phyloP scores from a whole-genome alignment of 805 yeast species.

The Alloascoidea hylecoeti region DNA sequence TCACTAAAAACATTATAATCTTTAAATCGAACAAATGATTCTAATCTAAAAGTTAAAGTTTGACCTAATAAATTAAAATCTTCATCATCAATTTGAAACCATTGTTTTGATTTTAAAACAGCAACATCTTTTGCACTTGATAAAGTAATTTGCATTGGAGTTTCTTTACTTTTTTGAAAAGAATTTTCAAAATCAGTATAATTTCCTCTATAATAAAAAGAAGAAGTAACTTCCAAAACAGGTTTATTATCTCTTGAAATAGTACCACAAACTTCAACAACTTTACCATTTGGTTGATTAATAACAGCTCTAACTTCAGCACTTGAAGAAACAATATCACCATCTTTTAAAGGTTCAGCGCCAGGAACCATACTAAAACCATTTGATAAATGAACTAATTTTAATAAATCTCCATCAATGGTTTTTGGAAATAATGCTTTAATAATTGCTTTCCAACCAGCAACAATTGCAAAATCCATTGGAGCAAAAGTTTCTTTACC shows the following conservation, averaged over 20 bases:
- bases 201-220: slow-evolving; percentile 92
- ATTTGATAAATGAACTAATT: slow-evolving; percentile 88
- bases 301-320: slow-evolving; percentile 83
- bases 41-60: slow-evolving; percentile 78
- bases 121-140: slow-evolving; percentile 80
- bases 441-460: slow-evolving; percentile 97
- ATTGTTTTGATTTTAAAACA: slow-evolving; percentile 86
- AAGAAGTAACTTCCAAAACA: slow-evolving; percentile 88
- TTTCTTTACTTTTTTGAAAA: slow-evolving; percentile 76
- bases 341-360: slow-evolving; percentile 78
- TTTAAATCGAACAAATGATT: slow-evolving; percentile 74
- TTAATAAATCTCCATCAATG: slow-evolving; percentile 92
- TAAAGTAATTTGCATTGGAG: slow-evolving; percentile 70
- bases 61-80: slow-evolving; percentile 61
- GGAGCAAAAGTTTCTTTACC: slow-evolving; percentile 76
- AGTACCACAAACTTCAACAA: slow-evolving; percentile 90
- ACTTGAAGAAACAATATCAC: slow-evolving; percentile 68
- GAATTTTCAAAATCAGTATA: slow-evolving; percentile 85
- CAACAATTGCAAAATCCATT: slow-evolving; percentile 97
- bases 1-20: slow-evolving; percentile 61
- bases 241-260: slow-evolving; percentile 62
- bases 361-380: slow-evolving; percentile 90
- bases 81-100: slow-evolving; percentile 78
- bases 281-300: slow-evolving; percentile 87
- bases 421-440: slow-evolving; percentile 94